Percentiles rank a stretch among this genome's conserved stretches.
Evolutionary conservation across 805 yeast species (phyloP).

Genomic region (Yamadazyma laniorum): DNA sequence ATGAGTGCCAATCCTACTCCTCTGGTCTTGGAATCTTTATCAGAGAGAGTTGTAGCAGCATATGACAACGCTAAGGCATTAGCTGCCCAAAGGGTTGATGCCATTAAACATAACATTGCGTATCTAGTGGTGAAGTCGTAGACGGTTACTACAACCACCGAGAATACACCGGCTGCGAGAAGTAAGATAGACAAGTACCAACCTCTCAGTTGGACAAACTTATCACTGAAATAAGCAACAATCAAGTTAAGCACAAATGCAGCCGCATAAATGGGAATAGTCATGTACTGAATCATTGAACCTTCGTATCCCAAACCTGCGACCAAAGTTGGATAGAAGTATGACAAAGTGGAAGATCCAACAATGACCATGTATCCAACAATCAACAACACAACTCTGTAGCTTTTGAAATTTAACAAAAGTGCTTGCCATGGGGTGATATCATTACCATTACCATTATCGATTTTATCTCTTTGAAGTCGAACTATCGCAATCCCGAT

Average conservation of each 20-base stretch:
- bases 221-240: slow-evolving; percentile 11
- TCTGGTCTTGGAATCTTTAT: slow-evolving; percentile 13
- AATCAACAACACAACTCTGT: slow-evolving; percentile 8
- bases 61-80: slow-evolving; percentile 13
- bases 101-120: slow-evolving; percentile 14
- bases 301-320: slow-evolving; percentile 11
- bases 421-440: slow-evolving; percentile 5
- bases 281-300: slow-evolving; percentile 11
- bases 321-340: slow-evolving; percentile 12
- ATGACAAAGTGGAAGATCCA: slow-evolving; percentile 11
- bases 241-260: slow-evolving; percentile 8
- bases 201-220: slow-evolving; percentile 7
- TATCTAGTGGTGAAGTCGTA: slow-evolving; percentile 10
- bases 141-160: slow-evolving; percentile 8
- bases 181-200: slow-evolving; percentile 6
- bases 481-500: slow-evolving; percentile 6
- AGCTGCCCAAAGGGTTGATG: slow-evolving; percentile 13
- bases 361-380: slow-evolving; percentile 12
- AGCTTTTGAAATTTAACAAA: slow-evolving; percentile 4
- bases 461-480: slow-evolving; percentile 9
- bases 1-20: slow-evolving; percentile 12
- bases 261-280: slow-evolving; percentile 11
- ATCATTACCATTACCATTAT: slow-evolving; percentile 6
- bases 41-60: slow-evolving; percentile 11
- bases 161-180: slow-evolving; percentile 7